Evolutionary conservation across 768 basidiomycete species (phyloP).

Genomic region (Multifurca ochricompacta): DNA sequence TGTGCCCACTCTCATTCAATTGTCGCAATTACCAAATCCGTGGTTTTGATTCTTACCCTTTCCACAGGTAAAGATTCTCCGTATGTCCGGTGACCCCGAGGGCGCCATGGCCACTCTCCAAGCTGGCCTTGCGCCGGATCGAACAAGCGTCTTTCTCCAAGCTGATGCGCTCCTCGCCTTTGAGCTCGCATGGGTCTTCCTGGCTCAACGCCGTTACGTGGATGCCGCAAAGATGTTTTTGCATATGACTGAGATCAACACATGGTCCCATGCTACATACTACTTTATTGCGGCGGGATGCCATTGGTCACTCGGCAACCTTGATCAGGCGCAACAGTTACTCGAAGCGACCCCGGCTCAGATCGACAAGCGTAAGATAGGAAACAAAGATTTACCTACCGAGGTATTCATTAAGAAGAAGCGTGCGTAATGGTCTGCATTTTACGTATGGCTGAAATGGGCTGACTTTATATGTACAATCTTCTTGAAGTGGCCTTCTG

Average conservation of each 20-base stretch:
- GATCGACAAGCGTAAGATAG: conserved; percentile 52
- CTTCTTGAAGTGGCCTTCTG: conserved; percentile 57
- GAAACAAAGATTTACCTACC: conserved; percentile 63
- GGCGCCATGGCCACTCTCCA: conserved; percentile 57
- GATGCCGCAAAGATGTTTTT: conserved; percentile 65
- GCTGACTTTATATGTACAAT: background rate
- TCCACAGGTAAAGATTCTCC: conserved; percentile 58
- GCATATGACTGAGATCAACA: conserved; percentile 56
- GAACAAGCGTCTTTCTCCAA: conserved; percentile 53
- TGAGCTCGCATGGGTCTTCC: conserved; percentile 71
- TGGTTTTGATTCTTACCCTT: background rate
- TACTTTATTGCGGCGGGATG: conserved; percentile 76
- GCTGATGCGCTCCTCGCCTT: conserved; percentile 68
- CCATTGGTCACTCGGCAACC: conserved; percentile 47
- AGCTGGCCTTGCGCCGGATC: conserved; percentile 47
- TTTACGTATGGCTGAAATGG: background rate
- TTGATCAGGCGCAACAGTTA: conserved; percentile 50
- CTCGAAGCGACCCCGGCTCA: conserved; percentile 54
- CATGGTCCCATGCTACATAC: conserved; percentile 73
- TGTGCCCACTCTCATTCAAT: conserved; percentile 8
- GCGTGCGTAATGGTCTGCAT: conserved; percentile 35
- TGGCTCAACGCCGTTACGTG: conserved; percentile 54
- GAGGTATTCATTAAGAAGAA: conserved; percentile 76
- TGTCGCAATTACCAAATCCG: background rate
- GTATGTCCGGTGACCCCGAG: conserved; percentile 60